These are phyloP conservation scores for Trypanosoma congolense DNA, from an alignment of 208 protist species.

Conservation along the genomic window DNA sequence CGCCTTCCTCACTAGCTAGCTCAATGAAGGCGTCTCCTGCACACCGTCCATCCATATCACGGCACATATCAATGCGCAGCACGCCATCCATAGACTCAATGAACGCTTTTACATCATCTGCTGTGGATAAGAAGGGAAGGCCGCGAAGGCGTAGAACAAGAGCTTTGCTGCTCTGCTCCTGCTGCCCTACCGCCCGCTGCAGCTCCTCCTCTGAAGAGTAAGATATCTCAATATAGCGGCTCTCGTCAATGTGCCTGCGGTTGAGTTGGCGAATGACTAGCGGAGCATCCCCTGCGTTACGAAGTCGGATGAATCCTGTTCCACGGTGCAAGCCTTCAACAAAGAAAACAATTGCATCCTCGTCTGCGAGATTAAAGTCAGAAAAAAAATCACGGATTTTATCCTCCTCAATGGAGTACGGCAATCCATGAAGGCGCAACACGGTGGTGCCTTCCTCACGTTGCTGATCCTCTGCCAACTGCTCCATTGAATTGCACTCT, in stretches of 20 bases:
- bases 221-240: constrained; percentile 37
- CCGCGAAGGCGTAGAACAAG: constrained; percentile 63
- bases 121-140: constrained; percentile 50
- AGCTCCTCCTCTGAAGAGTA: constrained; percentile 26
- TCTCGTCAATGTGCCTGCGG: constrained; percentile 32
- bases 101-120: constrained; percentile 52
- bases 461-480: not conserved
- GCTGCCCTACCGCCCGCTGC: constrained; percentile 8
- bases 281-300: constrained; percentile 23
- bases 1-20: constrained; percentile 26
- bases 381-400: constrained; percentile 38
- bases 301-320: constrained; percentile 35
- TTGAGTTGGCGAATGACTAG: constrained; percentile 28
- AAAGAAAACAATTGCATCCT: constrained; percentile 31
- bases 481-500: too few species aligned
- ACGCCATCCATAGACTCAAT: constrained; percentile 30
- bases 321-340: constrained; percentile 32
- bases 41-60: constrained; percentile 30
- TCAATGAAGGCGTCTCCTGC: constrained; percentile 76
- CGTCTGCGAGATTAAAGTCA: constrained; percentile 23
- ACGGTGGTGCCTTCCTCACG: constrained; percentile 4
- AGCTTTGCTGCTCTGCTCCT: constrained; percentile 23
- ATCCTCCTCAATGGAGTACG: constrained; percentile 29
- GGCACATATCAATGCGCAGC: constrained; percentile 37
- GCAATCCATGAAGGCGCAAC: constrained; percentile 37